Evolutionary conservation across 257 asterid species (phyloP), one percentile per base, ranked within the genome.

Genomic region (Ilex asprella): DNA sequence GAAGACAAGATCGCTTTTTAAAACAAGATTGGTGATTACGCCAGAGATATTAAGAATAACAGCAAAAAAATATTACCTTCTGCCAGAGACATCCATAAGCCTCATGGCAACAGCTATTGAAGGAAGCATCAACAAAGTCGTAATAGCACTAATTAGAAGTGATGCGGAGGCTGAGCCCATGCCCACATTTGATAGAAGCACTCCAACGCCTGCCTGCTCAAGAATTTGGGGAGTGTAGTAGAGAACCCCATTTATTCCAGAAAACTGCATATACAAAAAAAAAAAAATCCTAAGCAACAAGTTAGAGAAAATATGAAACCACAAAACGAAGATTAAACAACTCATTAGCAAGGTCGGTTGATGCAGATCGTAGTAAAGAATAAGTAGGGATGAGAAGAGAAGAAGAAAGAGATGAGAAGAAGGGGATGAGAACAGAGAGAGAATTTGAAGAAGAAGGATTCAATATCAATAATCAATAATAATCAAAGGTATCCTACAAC

Each of bases 161-260:
- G 95, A 82, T 11, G 89, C 77, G 14, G 91, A 81, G 39, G 69
- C 72, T 44, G 87, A 68, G 56, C 81, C 68, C 44, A 86, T 67
- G 47, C 92, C 92, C 54, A 86, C 44, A 70, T 78, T 57, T 43
- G 95, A 71, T 46, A 86, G 57, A 51, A 86, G 77, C 57, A 74
- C 84, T 59, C 76, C 82, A 8, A 78, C 95, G 12, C 95, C 92
- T 16, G 89, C 89, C 68, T 82, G 79, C 63, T 84, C 87, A n/a
- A 82, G 86, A 64, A 86, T 86, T 80, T 86, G 92, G 30, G 95
- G 95, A 30, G 89, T 79, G 58, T 86, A 86, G 72, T 78, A 78
- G 58, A 82, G 67, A 63, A 84, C 81, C 39, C 85, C 91, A 59
- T 80, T 82, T 64, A 86, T 86, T 59, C 95, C 95, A 21, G 82